Evolutionary conservation across 257 asterid genomes (phyloP).

Genomic region (Solanum bulbocastanum): DNA sequence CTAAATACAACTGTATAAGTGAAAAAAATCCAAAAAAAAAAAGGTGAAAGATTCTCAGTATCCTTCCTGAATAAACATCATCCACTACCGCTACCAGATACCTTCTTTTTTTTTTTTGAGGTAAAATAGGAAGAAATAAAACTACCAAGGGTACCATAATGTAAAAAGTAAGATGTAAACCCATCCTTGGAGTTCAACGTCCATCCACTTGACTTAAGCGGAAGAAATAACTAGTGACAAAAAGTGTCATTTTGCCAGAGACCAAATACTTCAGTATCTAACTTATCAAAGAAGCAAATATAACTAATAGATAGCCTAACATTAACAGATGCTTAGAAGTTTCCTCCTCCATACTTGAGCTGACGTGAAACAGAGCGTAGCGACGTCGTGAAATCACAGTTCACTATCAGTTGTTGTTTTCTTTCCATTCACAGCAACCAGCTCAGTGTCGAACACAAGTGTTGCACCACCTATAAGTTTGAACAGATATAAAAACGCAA

Average conservation of each 20-base stretch:
- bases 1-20: background rate
- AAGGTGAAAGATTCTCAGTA: background rate
- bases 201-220: background rate
- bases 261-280: background rate
- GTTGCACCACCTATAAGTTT: conserved; percentile 82
- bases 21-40: background rate
- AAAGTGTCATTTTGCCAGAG: background rate
- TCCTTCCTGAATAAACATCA: background rate
- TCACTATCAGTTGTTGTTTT: conserved; percentile 43
- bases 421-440: conserved; percentile 85
- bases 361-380: background rate
- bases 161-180: background rate
- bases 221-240: background rate
- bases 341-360: background rate
- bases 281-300: background rate
- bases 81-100: background rate
- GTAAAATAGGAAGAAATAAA: background rate
- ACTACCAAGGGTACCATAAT: background rate
- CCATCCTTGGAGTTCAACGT: background rate
- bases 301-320: background rate
- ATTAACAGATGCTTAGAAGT: background rate
- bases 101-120: background rate
- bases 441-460: conserved; percentile 83
- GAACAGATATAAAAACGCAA: background rate
- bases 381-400: conserved; percentile 12